Conservation (phyloP, 2,329 filamentous ascomycete genomes). For the Epichloe gansuensis region DNA sequence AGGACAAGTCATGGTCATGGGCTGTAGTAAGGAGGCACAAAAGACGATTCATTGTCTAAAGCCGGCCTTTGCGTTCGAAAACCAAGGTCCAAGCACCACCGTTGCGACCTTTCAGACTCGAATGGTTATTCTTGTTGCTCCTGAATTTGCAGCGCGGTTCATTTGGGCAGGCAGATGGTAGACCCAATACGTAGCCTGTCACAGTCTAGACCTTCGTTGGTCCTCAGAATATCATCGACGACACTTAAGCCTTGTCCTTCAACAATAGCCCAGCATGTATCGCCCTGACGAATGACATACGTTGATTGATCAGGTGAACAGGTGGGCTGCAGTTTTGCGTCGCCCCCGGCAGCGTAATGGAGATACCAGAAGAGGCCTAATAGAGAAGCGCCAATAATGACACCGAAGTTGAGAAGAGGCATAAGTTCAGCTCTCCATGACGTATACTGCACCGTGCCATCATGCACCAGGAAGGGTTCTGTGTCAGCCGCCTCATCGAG, state of each 20-base stretch:
- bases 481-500: slow-evolving; percentile 15
- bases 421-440: slow-evolving; percentile 40
- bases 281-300: slow-evolving; percentile 30
- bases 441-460: slow-evolving; percentile 14
- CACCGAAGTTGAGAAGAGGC: slow-evolving; percentile 45
- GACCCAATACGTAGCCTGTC: slow-evolving; percentile 28
- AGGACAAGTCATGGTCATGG: no score
- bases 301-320: slow-evolving; percentile 19
- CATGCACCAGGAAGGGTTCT: slow-evolving; percentile 19
- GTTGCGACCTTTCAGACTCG: neutral
- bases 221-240: slow-evolving; percentile 31
- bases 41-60: no score
- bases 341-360: slow-evolving; percentile 15
- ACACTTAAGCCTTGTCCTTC: slow-evolving; percentile 28
- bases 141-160: neutral
- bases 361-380: slow-evolving; percentile 38
- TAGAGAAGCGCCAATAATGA: slow-evolving; percentile 38
- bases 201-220: slow-evolving; percentile 36
- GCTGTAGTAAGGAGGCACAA: no score
- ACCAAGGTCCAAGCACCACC: neutral
- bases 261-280: slow-evolving; percentile 42
- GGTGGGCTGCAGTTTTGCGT: slow-evolving; percentile 4
- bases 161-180: slow-evolving; percentile 30
- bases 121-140: neutral
- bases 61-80: no score